phyloP scores from a whole-genome alignment of 371 early-diverging fungal species.

The Mucor piriformis region DNA sequence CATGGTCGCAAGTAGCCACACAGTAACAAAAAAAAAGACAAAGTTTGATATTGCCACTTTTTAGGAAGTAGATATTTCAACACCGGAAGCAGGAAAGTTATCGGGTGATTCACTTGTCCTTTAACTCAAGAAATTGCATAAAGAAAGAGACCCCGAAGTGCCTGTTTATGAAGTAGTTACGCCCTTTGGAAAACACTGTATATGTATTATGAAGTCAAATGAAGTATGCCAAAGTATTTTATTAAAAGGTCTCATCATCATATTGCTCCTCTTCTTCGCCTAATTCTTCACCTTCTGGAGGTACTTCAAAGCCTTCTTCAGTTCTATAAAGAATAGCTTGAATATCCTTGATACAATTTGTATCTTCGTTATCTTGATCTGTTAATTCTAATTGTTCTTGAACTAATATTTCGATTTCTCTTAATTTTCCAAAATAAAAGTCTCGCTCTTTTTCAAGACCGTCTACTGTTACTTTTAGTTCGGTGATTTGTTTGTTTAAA shows the following conservation, averaged over 20 bases:
- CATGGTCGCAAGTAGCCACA: too few relatives aligned
- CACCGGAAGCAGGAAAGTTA: too few relatives aligned
- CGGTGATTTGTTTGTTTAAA: slow-evolving; percentile 70
- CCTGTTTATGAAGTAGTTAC: too few relatives aligned
- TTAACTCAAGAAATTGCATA: too few relatives aligned
- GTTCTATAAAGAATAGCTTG: slow-evolving; percentile 86
- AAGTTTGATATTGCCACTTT: too few relatives aligned
- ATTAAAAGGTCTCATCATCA: slow-evolving; percentile 62
- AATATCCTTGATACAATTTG: slow-evolving; percentile 68
- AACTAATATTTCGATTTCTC: slow-evolving; percentile 90
- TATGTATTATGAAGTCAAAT: too few relatives aligned
- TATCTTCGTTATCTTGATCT: slow-evolving; percentile 22
- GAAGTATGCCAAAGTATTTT: not conserved
- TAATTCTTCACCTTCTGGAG: slow-evolving; percentile 39
- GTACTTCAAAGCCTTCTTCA: slow-evolving; percentile 64
- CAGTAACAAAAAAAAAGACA: too few relatives aligned
- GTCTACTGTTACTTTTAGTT: slow-evolving; percentile 81
- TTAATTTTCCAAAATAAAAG: slow-evolving; percentile 91
- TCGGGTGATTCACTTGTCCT: too few relatives aligned
- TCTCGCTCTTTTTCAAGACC: slow-evolving; percentile 95
- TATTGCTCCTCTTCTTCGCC: slow-evolving; percentile 32
- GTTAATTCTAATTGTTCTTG: slow-evolving; percentile 68
- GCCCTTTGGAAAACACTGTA: too few relatives aligned
- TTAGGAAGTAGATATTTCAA: too few relatives aligned
- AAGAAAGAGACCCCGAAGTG: too few relatives aligned